Percentiles rank a stretch among this genome's conserved stretches.
phyloP scores from a whole-genome alignment of 2,329 filamentous ascomycete species.

The Trichoderma sp. region DNA sequence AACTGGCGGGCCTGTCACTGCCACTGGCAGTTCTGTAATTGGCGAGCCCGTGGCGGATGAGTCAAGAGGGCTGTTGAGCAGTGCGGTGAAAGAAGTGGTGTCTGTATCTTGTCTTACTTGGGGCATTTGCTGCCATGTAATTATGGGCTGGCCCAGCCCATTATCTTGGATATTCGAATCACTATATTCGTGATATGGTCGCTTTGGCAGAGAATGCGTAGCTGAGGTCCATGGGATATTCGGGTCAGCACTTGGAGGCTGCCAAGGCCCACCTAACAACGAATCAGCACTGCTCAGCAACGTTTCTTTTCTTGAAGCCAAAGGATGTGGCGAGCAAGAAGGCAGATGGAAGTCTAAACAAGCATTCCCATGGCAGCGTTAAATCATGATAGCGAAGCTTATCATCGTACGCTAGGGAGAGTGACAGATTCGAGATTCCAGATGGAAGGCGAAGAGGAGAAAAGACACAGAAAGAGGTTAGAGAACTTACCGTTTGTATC shows the following conservation, averaged over 20 bases:
- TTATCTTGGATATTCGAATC: constrained; percentile 30
- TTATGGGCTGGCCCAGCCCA: constrained; percentile 27
- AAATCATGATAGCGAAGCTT: not conserved
- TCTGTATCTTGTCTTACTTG: constrained; percentile 29
- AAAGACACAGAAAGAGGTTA: not conserved
- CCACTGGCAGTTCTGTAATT: constrained; percentile 35
- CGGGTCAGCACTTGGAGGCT: constrained; percentile 21
- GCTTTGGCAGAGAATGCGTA: constrained; percentile 40
- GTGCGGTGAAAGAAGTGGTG: constrained; percentile 42
- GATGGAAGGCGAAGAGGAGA: not conserved
- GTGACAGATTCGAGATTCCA: no score
- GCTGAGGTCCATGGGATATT: constrained; percentile 42
- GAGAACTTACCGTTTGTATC: constrained; percentile 32
- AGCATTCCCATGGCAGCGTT: not conserved
- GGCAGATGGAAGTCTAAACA: not conserved
- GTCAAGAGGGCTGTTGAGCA: constrained; percentile 36
- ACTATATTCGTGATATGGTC: constrained; percentile 29
- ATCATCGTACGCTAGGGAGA: constrained; percentile 9
- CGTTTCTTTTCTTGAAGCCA: not conserved
- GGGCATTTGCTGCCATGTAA: constrained; percentile 24
- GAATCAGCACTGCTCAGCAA: not conserved
- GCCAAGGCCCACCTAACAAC: constrained; percentile 31
- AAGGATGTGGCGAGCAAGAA: not conserved
- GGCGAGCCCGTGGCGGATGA: constrained; percentile 55
- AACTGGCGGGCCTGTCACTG: constrained; percentile 52